Base-by-base conservation (phyloP, 495 filamentous ascomycete genomes). In the Articulospora tetracladia region DNA sequence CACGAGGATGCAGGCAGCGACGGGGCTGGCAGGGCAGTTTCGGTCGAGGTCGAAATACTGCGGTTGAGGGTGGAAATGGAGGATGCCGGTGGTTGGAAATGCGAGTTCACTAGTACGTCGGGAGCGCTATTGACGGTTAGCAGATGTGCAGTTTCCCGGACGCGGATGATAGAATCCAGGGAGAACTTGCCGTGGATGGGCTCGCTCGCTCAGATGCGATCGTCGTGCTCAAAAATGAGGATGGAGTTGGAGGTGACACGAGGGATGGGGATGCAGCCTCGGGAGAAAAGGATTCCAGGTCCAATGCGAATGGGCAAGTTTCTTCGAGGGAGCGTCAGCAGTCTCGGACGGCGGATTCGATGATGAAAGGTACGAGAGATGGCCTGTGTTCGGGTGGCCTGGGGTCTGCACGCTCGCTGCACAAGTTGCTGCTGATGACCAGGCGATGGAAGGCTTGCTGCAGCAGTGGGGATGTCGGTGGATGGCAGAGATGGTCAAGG, bases 201-300 rank as follows among this genome's bases (percentile, higher is more conserved):
- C 7, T 44, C 8, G 3, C 10, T 44, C 15, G 15, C 15, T 34
- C 30, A 34, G 30, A 34, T n/a, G 10, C 39, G 39, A 44, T n/a
- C 3, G 17, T 8, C 17, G 3, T 44, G 39, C 15, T 28, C 25
- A 2, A 23, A 52, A 44, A 52, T 44, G 41, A 59, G 17, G 57
- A 46, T 52, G 22, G 28, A 30, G 39, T 50, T 50, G 3, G 57
- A 41, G 22, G 57, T 36, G 50, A 32, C 57, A 59, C 57, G 23
- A 44, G 47, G 28, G n/a, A 8, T n/a, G 22, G 47, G 41, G 44
- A n/a, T n/a, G n/a, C n/a, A 44, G 34, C 57, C 57, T 59, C 57
- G 57, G 57, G 19, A 50, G 44, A 30, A 32, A 47, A 39, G 34
- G 10, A 10, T 7, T 22, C 46, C 10, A 49, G 22, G 48, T 52